Base-by-base conservation (phyloP, 352 stramenopile species). In the Globisporangium sylvaticum region DNA sequence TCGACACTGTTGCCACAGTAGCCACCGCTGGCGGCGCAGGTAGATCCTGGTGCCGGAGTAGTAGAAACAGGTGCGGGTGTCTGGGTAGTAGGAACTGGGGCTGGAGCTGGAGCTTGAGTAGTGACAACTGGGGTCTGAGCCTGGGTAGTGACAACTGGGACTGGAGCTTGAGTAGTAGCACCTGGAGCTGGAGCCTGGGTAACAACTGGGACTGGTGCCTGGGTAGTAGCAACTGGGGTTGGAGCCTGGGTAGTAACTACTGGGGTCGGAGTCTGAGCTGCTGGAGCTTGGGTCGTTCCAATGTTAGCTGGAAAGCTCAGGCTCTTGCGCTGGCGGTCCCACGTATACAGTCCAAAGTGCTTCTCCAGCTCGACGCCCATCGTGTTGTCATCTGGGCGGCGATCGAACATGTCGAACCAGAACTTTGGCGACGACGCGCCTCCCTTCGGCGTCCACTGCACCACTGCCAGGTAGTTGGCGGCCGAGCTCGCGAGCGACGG, bases 381-480 rank as follows among this genome's bases (percentile, higher is more conserved):
- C 0, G 58, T 77, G 24, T 72, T 72, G 53, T 88, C 81, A 67
- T 86, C 79, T 14, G 71, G 70, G 34, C 74, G 76, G 42, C 79
- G 77, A 55, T 90, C 79, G 57, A 88, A 90, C 29, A 81, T 66
- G 54, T 77, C 72, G 67, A 87, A 88, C 78, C 79, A 88, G 67
- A 90, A 90, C 63, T 71, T 80, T 32, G 58, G 64, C n/a, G 10
- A 61, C 50, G 54, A 31, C 25, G n/a, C 44, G 22, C 42, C 55
- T 14, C 69, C 66, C 0, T 32, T 44, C 4, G 72, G 68, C 9
- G 48, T 68, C 72, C 75, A 82, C 15, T 70, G n/a, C 39, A 32
- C 42, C 18, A 79, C 62, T 6, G 70, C 67, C 0, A 72, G 67
- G 70, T 72, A 79, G 58, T 78, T 65, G 5, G 5, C 46, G 53